Evolutionary conservation across 768 basidiomycete species (phyloP), one percentile per base, ranked within the genome.

Genomic region (Leccinum arenicola): DNA sequence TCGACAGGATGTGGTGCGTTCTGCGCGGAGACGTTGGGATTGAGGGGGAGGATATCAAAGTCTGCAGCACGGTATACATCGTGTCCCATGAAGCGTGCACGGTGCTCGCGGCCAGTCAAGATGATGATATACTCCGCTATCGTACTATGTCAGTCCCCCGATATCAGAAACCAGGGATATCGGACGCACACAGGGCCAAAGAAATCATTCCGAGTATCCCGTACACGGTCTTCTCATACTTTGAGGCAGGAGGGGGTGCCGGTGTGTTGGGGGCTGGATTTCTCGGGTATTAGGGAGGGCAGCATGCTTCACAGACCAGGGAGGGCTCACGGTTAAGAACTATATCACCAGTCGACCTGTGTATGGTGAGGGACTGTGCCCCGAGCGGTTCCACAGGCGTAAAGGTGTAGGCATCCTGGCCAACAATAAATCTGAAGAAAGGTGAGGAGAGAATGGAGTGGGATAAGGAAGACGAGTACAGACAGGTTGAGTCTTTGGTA

Each of bases 81-180:
- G 62, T 96, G 85, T 4, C 88, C 85, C 77, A 94, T 84, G 59
- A 98, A 78, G 58, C 87, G 83, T 14, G 89, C 90, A 63, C 83
- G 84, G 35, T 87, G 83, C 64, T 87, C 86, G 50, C 95, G 85
- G 27, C 87, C 87, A 47, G 93, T 97, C 61, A 98, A 80, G 43
- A 97, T 79, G 62, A 99, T 83, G 52, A 98, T 75, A 76, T 96
- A 98, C 75, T 98, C 97, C 69, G 95, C 96, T 98, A 62, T 38
- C 21, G 31, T 25, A 60, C 7, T 21, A 43, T 11, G 54, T 51
- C 10, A 55, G 55, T 54, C n/a, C 8, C 9, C 7, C 19, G n/a
- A 8, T 6, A 50, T 29, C 9, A 25, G 49, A 58, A 38, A 43
- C 36, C 19, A 17, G 58, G 50, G 49, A 10, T 52, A 45, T n/a